phyloP scores from a whole-genome alignment of 1,284 basidiomycete genomes.

The Fomitiporia mediterranea region DNA sequence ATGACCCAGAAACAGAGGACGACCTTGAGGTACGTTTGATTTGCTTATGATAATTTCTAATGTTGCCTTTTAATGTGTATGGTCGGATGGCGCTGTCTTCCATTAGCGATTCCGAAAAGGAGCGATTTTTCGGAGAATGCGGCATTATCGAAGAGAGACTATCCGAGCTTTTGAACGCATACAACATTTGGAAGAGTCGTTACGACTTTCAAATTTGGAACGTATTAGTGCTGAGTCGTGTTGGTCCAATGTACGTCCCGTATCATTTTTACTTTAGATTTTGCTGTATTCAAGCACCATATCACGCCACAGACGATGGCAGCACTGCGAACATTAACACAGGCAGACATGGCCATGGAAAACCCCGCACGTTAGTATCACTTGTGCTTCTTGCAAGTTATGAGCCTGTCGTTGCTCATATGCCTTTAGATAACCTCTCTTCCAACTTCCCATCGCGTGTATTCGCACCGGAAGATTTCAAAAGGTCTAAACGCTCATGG shows the following conservation, averaged over 20 bases:
- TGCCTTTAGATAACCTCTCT: slow-evolving; percentile 15
- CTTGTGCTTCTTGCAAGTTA: too few relatives aligned
- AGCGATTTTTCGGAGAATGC: slow-evolving; percentile 90
- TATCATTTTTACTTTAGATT: neutral
- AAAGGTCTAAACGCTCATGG: slow-evolving; percentile 30
- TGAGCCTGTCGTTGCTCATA: neutral
- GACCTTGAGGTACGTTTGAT: slow-evolving; percentile 61
- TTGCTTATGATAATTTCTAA: neutral
- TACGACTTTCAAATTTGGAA: slow-evolving; percentile 2
- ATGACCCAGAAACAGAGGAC: slow-evolving; percentile 55
- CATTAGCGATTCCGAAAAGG: slow-evolving; percentile 78
- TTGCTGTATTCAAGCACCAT: neutral
- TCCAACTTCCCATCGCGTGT: slow-evolving; percentile 22
- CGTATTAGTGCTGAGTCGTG: slow-evolving; percentile 13
- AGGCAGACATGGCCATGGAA: neutral
- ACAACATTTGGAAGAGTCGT: slow-evolving; percentile 8
- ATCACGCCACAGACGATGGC: slow-evolving; percentile 11
- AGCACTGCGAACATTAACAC: slow-evolving; percentile 36
- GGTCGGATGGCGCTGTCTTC: slow-evolving; percentile 13
- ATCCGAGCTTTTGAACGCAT: slow-evolving; percentile 66
- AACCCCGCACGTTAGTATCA: slow-evolving; percentile 19
- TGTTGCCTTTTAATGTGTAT: neutral
- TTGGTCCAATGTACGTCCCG: slow-evolving; percentile 18
- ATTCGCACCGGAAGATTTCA: slow-evolving; percentile 12
- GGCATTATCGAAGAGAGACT: slow-evolving; percentile 80